phyloP scores from a whole-genome alignment of 768 basidiomycete genomes.

The Postia placenta region DNA sequence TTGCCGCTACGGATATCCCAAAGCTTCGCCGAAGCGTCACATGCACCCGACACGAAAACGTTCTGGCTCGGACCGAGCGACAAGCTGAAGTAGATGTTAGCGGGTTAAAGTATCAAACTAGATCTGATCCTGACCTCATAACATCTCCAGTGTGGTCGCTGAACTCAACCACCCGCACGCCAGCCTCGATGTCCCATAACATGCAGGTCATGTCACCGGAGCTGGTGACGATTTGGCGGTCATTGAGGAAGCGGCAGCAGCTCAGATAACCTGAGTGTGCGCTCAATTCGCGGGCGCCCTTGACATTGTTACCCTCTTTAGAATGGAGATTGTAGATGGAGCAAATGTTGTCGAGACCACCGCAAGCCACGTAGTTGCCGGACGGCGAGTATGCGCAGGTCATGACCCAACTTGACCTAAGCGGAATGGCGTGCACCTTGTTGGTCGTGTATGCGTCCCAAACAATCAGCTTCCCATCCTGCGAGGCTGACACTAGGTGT shows the following conservation, averaged over 20 bases:
- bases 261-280: slow-evolving; percentile 97
- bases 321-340: slow-evolving; percentile 94
- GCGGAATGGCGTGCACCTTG: slow-evolving; percentile 98
- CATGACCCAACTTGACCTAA: slow-evolving; percentile 99
- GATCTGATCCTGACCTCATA: slow-evolving; percentile 72
- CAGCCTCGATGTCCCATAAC: slow-evolving; percentile 99
- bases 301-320: slow-evolving; percentile 68
- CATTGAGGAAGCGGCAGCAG: slow-evolving; percentile 98
- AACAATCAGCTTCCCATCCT: slow-evolving; percentile 98
- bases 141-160: slow-evolving; percentile 99
- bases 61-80: slow-evolving; percentile 93
- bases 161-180: slow-evolving; percentile 96
- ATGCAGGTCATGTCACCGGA: slow-evolving; percentile 99
- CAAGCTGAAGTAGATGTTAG: slow-evolving; percentile 45
- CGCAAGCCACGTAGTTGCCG: slow-evolving; percentile 96
- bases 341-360: slow-evolving; percentile 98
- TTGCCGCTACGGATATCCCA: slow-evolving; percentile 99
- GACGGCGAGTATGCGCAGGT: slow-evolving; percentile 98
- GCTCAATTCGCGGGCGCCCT: slow-evolving; percentile 91
- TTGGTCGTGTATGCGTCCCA: slow-evolving; percentile 99
- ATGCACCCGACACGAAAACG: slow-evolving; percentile 97
- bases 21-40: slow-evolving; percentile 96
- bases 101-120: neutral
- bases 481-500: slow-evolving; percentile 98
- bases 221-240: slow-evolving; percentile 95